Conservation (phyloP, 331 rosid species). For the Quercus lobata region DNA sequence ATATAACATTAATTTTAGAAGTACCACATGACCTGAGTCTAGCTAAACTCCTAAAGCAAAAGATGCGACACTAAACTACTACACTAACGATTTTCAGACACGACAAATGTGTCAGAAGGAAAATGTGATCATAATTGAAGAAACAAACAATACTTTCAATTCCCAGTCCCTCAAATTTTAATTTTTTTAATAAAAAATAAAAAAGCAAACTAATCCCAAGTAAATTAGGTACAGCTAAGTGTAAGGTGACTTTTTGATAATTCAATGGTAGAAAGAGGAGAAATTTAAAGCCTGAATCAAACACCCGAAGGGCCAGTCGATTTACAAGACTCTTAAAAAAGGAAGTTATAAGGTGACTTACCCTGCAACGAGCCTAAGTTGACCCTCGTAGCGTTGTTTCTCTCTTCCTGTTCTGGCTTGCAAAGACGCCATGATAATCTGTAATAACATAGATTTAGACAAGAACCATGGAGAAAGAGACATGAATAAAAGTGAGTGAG, state of each 20-base stretch:
- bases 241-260: too few species aligned
- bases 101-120: neutral
- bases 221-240: too few species aligned
- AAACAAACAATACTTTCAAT: too few species aligned
- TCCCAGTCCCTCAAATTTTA: too few species aligned
- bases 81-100: neutral
- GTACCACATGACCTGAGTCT: neutral
- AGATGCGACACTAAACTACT: neutral
- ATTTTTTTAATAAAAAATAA: too few species aligned
- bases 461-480: neutral
- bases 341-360: neutral
- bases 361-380: slow-evolving; percentile 36
- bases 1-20: neutral
- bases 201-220: too few species aligned
- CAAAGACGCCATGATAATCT: slow-evolving; percentile 18
- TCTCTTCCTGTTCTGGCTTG: slow-evolving; percentile 29
- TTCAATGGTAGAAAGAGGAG: too few species aligned
- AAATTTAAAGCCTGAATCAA: too few species aligned
- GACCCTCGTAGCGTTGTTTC: slow-evolving; percentile 28
- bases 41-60: neutral
- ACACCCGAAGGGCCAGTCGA: too few species aligned
- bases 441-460: neutral
- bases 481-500: neutral
- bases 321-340: neutral
- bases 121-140: neutral